phyloP scores from a whole-genome alignment of 2,329 filamentous ascomycete species.

The Dactylellina drechsleri region DNA sequence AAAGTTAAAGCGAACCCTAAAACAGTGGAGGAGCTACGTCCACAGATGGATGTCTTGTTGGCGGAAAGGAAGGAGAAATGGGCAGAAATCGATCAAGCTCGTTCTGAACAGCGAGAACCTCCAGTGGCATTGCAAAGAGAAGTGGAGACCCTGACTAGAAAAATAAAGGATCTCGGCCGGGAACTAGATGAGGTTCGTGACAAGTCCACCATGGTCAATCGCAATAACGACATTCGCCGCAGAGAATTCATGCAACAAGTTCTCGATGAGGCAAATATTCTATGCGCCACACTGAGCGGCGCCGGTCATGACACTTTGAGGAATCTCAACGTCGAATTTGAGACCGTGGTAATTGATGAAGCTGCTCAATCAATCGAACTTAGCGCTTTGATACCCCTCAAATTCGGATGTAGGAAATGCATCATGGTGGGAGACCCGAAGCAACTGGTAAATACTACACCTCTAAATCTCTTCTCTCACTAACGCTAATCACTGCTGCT shows the following conservation, averaged over 20 bases:
- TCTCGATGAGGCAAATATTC: slow-evolving; percentile 86
- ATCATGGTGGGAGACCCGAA: slow-evolving; percentile 98
- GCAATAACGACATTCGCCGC: slow-evolving; percentile 85
- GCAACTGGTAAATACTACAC: slow-evolving; percentile 69
- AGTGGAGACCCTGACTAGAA: slow-evolving; percentile 79
- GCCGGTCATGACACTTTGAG: slow-evolving; percentile 98
- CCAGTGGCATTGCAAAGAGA: slow-evolving; percentile 72
- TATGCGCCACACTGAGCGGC: slow-evolving; percentile 94
- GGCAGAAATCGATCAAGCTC: slow-evolving; percentile 71
- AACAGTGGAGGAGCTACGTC: slow-evolving; percentile 59
- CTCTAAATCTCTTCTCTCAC: neutral
- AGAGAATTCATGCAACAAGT: slow-evolving; percentile 89
- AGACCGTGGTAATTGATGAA: slow-evolving; percentile 98
- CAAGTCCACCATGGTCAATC: slow-evolving; percentile 79
- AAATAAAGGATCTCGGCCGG: slow-evolving; percentile 74
- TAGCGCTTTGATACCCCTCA: slow-evolving; percentile 93
- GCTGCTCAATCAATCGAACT: slow-evolving; percentile 98
- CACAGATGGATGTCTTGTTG: slow-evolving; percentile 76
- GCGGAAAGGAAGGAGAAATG: slow-evolving; percentile 64
- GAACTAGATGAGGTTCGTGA: slow-evolving; percentile 89
- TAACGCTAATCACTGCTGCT: neutral
- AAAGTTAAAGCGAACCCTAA: slow-evolving; percentile 59
- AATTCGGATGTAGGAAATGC: slow-evolving; percentile 96
- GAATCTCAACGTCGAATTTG: slow-evolving; percentile 91
- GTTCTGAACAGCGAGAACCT: slow-evolving; percentile 65